Conservation (phyloP, 306 rosid species). For the Oemleria cerasiformis region DNA sequence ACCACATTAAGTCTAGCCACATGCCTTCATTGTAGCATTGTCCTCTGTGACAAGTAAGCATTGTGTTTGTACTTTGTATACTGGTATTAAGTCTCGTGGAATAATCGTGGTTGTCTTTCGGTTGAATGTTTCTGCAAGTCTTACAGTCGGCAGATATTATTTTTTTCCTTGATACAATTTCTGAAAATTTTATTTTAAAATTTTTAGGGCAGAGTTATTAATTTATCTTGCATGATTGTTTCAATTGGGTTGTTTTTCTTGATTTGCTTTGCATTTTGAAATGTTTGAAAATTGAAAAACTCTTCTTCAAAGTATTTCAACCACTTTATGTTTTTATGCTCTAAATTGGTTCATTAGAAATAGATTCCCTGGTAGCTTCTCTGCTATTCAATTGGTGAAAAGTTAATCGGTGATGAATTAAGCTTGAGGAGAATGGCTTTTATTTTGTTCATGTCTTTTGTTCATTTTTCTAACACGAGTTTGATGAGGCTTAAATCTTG, state of each 20-base stretch:
- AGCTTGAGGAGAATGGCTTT: no score
- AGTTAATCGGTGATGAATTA: no score
- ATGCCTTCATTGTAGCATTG: constrained; percentile 68
- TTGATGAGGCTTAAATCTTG: constrained; percentile 1
- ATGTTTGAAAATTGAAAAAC: no score
- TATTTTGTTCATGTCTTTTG: background rate
- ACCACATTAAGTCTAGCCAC: constrained; percentile 64
- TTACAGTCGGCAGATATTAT: background rate
- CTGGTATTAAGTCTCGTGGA: background rate
- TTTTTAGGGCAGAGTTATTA: background rate
- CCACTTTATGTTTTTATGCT: background rate
- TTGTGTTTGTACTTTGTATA: constrained; percentile 9
- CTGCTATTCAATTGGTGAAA: background rate
- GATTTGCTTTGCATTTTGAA: background rate
- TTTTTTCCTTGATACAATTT: background rate
- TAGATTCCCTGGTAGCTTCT: background rate
- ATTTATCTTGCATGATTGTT: background rate
- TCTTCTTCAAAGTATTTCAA: background rate
- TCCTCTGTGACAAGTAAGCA: constrained; percentile 78
- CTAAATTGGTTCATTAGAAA: background rate
- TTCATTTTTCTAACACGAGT: background rate
- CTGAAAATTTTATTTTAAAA: background rate
- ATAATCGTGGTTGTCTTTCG: background rate
- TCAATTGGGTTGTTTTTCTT: background rate
- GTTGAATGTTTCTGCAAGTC: background rate